Evolutionary conservation across 208 protist genomes (phyloP).

Genomic region (Acanthamoeba healyi): DNA sequence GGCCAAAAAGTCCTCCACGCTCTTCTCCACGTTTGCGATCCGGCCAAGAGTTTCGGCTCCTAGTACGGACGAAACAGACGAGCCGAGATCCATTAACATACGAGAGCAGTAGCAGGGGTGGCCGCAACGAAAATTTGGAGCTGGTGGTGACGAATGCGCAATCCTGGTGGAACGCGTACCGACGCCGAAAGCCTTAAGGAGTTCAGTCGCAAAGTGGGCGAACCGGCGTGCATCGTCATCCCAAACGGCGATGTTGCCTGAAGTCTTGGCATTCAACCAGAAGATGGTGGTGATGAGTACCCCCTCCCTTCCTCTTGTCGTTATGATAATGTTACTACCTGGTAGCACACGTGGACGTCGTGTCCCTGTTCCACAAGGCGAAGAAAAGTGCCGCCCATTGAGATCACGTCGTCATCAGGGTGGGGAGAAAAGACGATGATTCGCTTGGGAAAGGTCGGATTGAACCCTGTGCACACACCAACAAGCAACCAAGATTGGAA

Average conservation of each 20-base stretch:
- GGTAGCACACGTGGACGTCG: constrained; percentile 78
- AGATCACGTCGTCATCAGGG: constrained; percentile 91
- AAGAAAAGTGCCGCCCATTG: constrained; percentile 87
- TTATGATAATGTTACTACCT: too few relatives aligned
- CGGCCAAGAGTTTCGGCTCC: not conserved
- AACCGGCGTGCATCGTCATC: constrained; percentile 82
- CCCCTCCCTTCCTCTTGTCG: too few relatives aligned
- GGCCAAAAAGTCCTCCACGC: constrained; percentile 56
- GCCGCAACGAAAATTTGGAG: too few relatives aligned
- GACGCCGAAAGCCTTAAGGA: constrained; percentile 70
- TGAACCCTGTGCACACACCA: not conserved
- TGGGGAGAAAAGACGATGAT: constrained; percentile 90
- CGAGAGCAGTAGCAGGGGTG: too few relatives aligned
- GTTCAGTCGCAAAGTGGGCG: constrained; percentile 77
- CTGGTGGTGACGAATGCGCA: too few relatives aligned
- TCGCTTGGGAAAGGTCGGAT: constrained; percentile 69
- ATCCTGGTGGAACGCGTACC: not conserved
- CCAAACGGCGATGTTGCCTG: constrained; percentile 81
- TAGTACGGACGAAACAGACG: not conserved
- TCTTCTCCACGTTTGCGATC: not conserved
- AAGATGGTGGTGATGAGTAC: too few relatives aligned
- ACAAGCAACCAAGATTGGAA: too few relatives aligned
- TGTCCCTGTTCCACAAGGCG: constrained; percentile 81
- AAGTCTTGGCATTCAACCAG: too few relatives aligned
- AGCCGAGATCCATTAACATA: too few relatives aligned